phyloP scores from a whole-genome alignment of 768 basidiomycete genomes.

The Guyanaporus albipodus region DNA sequence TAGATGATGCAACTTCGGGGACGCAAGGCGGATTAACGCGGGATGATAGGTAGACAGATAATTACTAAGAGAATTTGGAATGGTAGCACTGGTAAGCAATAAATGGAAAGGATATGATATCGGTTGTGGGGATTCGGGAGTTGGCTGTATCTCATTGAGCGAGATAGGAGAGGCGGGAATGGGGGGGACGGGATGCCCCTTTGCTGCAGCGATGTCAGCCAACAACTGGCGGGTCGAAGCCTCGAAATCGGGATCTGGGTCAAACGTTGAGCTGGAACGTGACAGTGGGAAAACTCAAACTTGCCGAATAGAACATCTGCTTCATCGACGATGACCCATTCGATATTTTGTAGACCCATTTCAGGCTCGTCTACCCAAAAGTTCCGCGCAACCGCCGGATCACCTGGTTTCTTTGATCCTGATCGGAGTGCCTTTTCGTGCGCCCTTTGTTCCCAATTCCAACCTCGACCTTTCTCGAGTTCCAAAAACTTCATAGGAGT shows the following conservation, averaged over 20 bases:
- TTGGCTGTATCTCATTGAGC: constrained; percentile 2
- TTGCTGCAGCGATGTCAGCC: constrained; percentile 63
- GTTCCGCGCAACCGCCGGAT: constrained; percentile 24
- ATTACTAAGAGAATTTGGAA: constrained; percentile 67
- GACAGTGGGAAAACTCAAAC: constrained; percentile 14
- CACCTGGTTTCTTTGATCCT: constrained; percentile 30
- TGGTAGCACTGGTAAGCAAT: constrained; percentile 80
- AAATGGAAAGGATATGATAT: constrained; percentile 72
- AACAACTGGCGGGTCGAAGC: constrained; percentile 67
- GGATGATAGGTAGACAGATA: constrained; percentile 67
- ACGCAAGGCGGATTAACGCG: constrained; percentile 63
- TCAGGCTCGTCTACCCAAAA: constrained; percentile 48
- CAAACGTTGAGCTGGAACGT: not conserved
- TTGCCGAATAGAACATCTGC: constrained; percentile 86
- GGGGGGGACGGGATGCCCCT: constrained; percentile 32
- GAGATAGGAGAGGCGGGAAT: constrained; percentile 18
- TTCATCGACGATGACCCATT: constrained; percentile 91
- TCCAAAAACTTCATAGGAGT: constrained; percentile 64
- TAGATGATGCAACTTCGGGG: constrained; percentile 75
- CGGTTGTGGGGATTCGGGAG: constrained; percentile 10
- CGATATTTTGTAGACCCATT: constrained; percentile 63
- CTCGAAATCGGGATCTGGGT: constrained; percentile 75
- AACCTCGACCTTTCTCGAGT: constrained; percentile 50
- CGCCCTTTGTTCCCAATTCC: constrained; percentile 41
- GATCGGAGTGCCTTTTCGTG: constrained; percentile 20